Evolutionary conservation across 1,284 basidiomycete species (phyloP).

Genomic region (Cryptococcus sp.): DNA sequence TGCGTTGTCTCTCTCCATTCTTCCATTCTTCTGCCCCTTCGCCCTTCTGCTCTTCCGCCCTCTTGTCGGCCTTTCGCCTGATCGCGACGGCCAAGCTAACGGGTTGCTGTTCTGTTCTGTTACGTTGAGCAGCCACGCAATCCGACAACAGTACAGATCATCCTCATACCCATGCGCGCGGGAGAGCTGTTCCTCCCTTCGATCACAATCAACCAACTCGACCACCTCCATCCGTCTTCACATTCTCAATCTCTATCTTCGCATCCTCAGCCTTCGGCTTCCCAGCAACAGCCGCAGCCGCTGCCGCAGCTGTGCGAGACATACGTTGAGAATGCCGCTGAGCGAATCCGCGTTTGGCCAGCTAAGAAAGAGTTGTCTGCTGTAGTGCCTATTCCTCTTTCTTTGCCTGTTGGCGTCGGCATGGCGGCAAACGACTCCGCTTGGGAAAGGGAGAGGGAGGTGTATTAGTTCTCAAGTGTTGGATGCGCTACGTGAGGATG

Average conservation of each 20-base stretch:
- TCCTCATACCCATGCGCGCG: slow-evolving; percentile 44
- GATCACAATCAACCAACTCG: slow-evolving; percentile 32
- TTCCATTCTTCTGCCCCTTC: no score
- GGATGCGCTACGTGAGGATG: no score
- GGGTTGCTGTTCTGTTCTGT: neutral
- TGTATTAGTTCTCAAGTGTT: neutral
- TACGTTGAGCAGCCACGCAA: no score
- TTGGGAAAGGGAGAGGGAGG: slow-evolving; percentile 9
- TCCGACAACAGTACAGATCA: slow-evolving; percentile 17
- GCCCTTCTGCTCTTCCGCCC: no score
- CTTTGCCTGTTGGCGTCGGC: neutral
- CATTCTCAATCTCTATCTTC: neutral
- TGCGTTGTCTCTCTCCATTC: slow-evolving; percentile 14
- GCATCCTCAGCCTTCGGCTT: neutral
- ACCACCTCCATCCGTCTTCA: neutral
- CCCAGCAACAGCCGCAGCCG: slow-evolving; percentile 1
- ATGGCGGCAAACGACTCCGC: neutral
- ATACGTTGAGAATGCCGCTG: slow-evolving; percentile 49
- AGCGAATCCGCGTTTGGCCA: slow-evolving; percentile 45
- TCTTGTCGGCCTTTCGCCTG: neutral
- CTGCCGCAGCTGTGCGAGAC: slow-evolving; percentile 42
- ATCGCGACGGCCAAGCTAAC: neutral
- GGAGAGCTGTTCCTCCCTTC: slow-evolving; percentile 41
- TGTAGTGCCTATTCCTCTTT: slow-evolving; percentile 31
- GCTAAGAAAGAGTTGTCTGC: slow-evolving; percentile 38